A percentile compares a stretch with the other conserved stretches of the same genome.
phyloP scores from a whole-genome alignment of 139 green algal genomes.

The Nannochloris sp. region DNA sequence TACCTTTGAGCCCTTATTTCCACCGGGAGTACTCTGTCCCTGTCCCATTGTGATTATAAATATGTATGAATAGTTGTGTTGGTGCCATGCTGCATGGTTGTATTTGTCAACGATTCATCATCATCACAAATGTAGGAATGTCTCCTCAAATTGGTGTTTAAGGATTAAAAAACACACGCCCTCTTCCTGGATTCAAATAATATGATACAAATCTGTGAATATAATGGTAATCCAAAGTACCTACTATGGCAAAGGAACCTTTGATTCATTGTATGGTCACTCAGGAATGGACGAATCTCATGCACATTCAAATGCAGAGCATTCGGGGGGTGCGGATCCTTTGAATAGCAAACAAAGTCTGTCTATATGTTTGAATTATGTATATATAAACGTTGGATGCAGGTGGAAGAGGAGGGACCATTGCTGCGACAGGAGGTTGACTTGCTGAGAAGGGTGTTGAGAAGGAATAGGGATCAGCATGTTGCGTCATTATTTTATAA shows the following conservation, averaged over 20 bases:
- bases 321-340: too few species aligned
- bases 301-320: too few species aligned
- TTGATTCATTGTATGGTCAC: too few species aligned
- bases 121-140: too few species aligned
- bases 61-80: background rate
- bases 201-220: too few species aligned
- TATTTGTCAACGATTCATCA: background rate
- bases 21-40: slow-evolving; percentile 9
- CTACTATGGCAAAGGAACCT: too few species aligned
- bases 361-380: background rate
- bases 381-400: background rate
- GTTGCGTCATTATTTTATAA: background rate
- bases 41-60: slow-evolving; percentile 7
- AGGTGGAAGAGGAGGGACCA: background rate
- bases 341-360: background rate
- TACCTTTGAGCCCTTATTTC: background rate
- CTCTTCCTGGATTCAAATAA: too few species aligned
- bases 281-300: too few species aligned
- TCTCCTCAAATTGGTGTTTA: too few species aligned
- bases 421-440: background rate
- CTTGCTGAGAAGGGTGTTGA: background rate
- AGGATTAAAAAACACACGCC: too few species aligned
- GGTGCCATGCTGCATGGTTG: background rate
- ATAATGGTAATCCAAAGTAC: too few species aligned
- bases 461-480: slow-evolving; percentile 2